Evolutionary conservation across 2,329 filamentous ascomycete species (phyloP).

Genomic region (Moelleriella libera): DNA sequence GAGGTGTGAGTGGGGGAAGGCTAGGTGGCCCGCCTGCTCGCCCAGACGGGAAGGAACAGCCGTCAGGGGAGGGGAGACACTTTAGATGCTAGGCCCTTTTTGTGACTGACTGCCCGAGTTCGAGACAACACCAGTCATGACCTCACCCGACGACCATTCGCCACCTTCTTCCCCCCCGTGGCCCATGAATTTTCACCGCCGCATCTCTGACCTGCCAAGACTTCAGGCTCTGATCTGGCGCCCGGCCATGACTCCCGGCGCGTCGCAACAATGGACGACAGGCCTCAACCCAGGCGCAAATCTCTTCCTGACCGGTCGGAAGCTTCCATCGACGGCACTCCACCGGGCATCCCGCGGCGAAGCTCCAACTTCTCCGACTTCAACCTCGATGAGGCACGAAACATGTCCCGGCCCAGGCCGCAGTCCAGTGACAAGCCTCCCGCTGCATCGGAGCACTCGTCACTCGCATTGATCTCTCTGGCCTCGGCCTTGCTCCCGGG

Average conservation of each 20-base stretch:
- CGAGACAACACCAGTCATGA: background rate
- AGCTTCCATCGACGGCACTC: conserved; percentile 12
- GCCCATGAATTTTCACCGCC: background rate
- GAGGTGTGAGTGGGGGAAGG: background rate
- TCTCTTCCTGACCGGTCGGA: conserved; percentile 11
- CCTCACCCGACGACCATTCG: conserved; percentile 8
- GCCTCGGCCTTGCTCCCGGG: conserved; percentile 76
- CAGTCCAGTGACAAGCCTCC: conserved; percentile 21
- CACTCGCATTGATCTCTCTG: conserved; percentile 70
- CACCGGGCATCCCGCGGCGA: conserved; percentile 34
- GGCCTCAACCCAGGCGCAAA: conserved; percentile 7
- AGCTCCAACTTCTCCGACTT: conserved; percentile 70
- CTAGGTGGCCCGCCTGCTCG: background rate
- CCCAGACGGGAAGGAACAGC: background rate
- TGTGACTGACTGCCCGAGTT: background rate
- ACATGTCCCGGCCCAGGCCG: conserved; percentile 43
- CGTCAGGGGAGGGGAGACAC: background rate
- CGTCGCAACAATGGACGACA: conserved; percentile 24
- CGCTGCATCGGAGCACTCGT: conserved; percentile 38
- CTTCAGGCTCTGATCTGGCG: conserved; percentile 3
- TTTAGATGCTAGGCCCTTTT: background rate
- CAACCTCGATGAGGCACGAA: conserved; percentile 54
- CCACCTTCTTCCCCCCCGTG: conserved; percentile 1
- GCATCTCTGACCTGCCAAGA: background rate
- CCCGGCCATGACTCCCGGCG: conserved; percentile 26